phyloP scores from a whole-genome alignment of 1,284 basidiomycete genomes.

The Ceratobasidium sp. region DNA sequence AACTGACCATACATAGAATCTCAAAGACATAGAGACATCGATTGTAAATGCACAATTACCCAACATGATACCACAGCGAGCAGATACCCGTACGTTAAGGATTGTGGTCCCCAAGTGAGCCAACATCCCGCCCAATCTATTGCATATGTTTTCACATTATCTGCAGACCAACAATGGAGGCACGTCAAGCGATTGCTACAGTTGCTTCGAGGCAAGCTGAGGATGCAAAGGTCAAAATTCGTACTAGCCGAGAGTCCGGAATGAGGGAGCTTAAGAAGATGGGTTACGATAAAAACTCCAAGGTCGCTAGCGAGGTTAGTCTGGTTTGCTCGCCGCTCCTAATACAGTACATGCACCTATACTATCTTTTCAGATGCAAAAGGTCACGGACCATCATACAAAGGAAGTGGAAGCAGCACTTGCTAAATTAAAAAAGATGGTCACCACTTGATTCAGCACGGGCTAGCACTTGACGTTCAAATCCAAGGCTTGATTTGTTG shows the following conservation, averaged over 20 bases:
- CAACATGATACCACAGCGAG: conserved; percentile 72
- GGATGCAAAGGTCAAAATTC: conserved; percentile 76
- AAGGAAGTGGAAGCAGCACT: conserved; percentile 72
- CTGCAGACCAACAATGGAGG: conserved; percentile 76
- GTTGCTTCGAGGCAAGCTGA: conserved; percentile 71
- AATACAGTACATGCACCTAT: conserved; percentile 11
- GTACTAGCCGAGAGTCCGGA: conserved; percentile 70
- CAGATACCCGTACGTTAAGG: conserved; percentile 74
- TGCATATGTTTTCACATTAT: conserved; percentile 4
- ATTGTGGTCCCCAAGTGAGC: conserved; percentile 80
- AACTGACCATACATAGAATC: conserved; percentile 62
- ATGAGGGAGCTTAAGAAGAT: conserved; percentile 68
- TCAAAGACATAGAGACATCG: conserved; percentile 75
- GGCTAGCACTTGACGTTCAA: neutral
- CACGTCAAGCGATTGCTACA: conserved; percentile 65
- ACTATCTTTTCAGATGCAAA: conserved; percentile 67
- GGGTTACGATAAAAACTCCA: conserved; percentile 67
- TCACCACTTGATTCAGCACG: neutral
- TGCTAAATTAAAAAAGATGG: conserved; percentile 66
- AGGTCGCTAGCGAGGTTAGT: conserved; percentile 71
- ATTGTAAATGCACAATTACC: conserved; percentile 77
- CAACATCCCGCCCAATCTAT: neutral
- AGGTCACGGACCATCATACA: conserved; percentile 68
- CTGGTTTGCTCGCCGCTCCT: neutral
- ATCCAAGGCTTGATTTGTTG: too few relatives aligned